Percentiles rank a stretch among this genome's conserved stretches.
phyloP scores from a whole-genome alignment of 352 stramenopile genomes.

The Phytophthora gonapodyides region DNA sequence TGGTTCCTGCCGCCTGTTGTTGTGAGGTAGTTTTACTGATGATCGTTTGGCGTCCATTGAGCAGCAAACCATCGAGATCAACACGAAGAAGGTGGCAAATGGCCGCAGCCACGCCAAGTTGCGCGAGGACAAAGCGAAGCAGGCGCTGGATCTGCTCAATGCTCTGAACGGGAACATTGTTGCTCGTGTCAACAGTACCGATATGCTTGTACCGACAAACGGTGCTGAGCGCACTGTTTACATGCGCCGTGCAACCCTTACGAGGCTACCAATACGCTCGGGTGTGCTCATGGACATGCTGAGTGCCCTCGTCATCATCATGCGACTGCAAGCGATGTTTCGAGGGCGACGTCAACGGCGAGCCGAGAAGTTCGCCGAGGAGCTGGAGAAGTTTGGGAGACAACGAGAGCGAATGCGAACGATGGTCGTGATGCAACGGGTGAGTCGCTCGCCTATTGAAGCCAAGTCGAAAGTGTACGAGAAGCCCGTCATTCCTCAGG shows the following conservation, averaged over 20 bases:
- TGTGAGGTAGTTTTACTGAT: not conserved
- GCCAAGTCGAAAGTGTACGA: conserved; percentile 13
- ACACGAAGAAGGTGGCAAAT: conserved; percentile 42
- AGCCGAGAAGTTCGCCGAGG: conserved; percentile 32
- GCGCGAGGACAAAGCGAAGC: conserved; percentile 50
- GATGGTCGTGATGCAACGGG: conserved; percentile 34
- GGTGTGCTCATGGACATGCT: conserved; percentile 26
- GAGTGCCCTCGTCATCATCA: conserved; percentile 27
- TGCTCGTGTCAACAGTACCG: conserved; percentile 8
- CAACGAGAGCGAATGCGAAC: conserved; percentile 39
- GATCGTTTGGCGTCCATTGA: not conserved
- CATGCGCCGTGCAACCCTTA: conserved; percentile 17
- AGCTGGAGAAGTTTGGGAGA: conserved; percentile 35
- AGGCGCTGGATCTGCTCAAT: conserved; percentile 60
- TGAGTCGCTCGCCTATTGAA: conserved; percentile 13
- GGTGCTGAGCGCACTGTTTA: not conserved
- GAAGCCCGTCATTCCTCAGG: not conserved
- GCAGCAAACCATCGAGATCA: conserved; percentile 58
- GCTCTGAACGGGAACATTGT: conserved; percentile 55
- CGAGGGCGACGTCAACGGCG: conserved; percentile 35
- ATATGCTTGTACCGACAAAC: conserved; percentile 13
- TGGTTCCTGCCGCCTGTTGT: not conserved
- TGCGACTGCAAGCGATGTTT: conserved; percentile 43
- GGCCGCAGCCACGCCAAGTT: conserved; percentile 45
- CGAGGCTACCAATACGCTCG: conserved; percentile 6